A percentile compares a stretch with the other conserved stretches of the same genome.
Conservation (phyloP, 2,329 filamentous ascomycete species). For the Teratosphaeria destructans region DNA sequence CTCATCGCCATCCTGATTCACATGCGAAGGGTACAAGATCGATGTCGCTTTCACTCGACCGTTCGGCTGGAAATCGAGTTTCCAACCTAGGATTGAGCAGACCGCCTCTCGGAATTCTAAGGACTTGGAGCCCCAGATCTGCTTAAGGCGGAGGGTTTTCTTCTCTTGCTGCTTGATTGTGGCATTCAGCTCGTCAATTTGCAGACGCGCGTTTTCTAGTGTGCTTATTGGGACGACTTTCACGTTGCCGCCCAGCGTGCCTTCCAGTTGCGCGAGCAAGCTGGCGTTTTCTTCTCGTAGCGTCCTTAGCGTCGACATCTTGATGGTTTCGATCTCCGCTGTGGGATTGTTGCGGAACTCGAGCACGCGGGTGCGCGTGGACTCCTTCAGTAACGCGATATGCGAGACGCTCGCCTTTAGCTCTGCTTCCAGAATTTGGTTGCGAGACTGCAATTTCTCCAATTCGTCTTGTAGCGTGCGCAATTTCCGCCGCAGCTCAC, state of each 20-base stretch:
- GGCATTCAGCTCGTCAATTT: constrained; percentile 52
- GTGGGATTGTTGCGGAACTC: constrained; percentile 89
- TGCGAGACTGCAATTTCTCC: constrained; percentile 56
- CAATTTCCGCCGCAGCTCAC: constrained; percentile 78
- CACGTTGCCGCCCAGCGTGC: constrained; percentile 30
- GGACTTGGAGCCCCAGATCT: constrained; percentile 85
- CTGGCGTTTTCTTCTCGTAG: constrained; percentile 77
- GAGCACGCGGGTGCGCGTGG: constrained; percentile 69
- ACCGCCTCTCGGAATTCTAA: constrained; percentile 94
- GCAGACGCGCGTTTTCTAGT: constrained; percentile 63
- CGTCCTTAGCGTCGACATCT: constrained; percentile 65
- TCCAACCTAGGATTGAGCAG: constrained; percentile 84
- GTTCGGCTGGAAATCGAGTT: constrained; percentile 92
- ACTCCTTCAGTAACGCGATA: constrained; percentile 54
- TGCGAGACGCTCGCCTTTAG: constrained; percentile 63
- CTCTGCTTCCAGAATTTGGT: constrained; percentile 63
- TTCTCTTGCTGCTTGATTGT: constrained; percentile 59
- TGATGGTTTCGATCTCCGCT: constrained; percentile 71
- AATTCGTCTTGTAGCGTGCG: constrained; percentile 74
- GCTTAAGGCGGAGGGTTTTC: constrained; percentile 72
- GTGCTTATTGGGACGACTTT: constrained; percentile 66
- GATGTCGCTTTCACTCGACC: constrained; percentile 87
- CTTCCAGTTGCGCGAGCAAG: constrained; percentile 60
- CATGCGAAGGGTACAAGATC: constrained; percentile 57
- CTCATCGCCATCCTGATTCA: constrained; percentile 33